Conservation (phyloP, 2,329 filamentous ascomycete species). For the Exophiala sp. region DNA sequence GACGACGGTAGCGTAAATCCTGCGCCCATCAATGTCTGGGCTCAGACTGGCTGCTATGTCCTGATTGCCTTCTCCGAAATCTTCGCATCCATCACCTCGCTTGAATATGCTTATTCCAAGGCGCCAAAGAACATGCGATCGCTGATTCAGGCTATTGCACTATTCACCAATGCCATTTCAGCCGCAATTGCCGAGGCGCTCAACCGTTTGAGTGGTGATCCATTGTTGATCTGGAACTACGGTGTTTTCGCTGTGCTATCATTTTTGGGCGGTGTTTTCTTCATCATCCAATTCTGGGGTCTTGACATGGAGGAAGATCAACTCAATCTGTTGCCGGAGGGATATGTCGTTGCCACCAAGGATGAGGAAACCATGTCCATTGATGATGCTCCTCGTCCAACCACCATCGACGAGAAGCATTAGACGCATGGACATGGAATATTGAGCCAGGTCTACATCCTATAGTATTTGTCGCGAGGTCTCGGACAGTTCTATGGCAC, state of each 20-base stretch:
- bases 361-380: constrained; percentile 1
- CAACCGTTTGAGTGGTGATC: constrained; percentile 59
- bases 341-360: constrained; percentile 17
- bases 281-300: constrained; percentile 65
- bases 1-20: constrained; percentile 44
- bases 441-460: too few relatives aligned
- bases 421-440: neutral
- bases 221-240: constrained; percentile 71
- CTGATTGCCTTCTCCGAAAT: constrained; percentile 31
- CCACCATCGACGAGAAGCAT: neutral
- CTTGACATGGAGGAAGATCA: constrained; percentile 66
- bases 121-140: constrained; percentile 77
- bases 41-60: constrained; percentile 30
- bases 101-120: constrained; percentile 75
- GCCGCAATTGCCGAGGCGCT: constrained; percentile 69
- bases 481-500: too few relatives aligned
- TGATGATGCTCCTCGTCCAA: neutral
- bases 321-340: constrained; percentile 48
- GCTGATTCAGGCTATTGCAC: constrained; percentile 61
- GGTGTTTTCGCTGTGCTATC: constrained; percentile 52
- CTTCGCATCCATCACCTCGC: constrained; percentile 53
- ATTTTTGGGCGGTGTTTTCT: constrained; percentile 59
- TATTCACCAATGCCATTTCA: constrained; percentile 68
- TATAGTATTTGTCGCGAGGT: too few relatives aligned
- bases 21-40: constrained; percentile 63